phyloP scores from a whole-genome alignment of 2,329 filamentous ascomycete species.

The Monilinia fructigena region DNA sequence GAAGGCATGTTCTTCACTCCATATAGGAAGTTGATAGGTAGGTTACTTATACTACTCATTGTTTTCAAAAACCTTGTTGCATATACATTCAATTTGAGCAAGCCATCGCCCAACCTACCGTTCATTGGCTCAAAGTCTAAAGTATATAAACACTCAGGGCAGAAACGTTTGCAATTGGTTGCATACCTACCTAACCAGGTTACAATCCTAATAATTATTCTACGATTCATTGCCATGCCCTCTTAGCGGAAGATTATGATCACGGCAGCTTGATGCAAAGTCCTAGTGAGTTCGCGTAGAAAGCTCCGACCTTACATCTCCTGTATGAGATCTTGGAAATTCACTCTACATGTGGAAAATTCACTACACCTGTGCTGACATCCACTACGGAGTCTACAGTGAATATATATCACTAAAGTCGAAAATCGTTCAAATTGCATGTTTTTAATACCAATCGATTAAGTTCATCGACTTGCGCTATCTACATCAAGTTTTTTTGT shows the following conservation, averaged over 20 bases:
- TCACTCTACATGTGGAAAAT: too few relatives aligned
- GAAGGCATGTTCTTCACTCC: background rate
- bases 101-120: background rate
- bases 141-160: too few relatives aligned
- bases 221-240: background rate
- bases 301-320: background rate
- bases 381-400: background rate
- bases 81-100: background rate
- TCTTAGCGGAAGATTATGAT: too few relatives aligned
- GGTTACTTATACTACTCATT: background rate
- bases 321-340: too few relatives aligned
- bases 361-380: too few relatives aligned
- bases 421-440: background rate
- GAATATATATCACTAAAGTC: background rate
- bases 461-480: background rate
- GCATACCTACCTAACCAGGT: too few relatives aligned
- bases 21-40: background rate
- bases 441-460: too few relatives aligned
- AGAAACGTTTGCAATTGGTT: background rate
- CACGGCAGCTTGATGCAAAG: background rate
- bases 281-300: background rate
- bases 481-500: background rate
- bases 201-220: background rate
- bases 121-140: background rate
- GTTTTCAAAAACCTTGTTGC: background rate